A percentile compares a stretch with the other conserved stretches of the same genome.
Conservation (phyloP, 176 grass and related monocot species). For the Dendrocalamus sinicus region DNA sequence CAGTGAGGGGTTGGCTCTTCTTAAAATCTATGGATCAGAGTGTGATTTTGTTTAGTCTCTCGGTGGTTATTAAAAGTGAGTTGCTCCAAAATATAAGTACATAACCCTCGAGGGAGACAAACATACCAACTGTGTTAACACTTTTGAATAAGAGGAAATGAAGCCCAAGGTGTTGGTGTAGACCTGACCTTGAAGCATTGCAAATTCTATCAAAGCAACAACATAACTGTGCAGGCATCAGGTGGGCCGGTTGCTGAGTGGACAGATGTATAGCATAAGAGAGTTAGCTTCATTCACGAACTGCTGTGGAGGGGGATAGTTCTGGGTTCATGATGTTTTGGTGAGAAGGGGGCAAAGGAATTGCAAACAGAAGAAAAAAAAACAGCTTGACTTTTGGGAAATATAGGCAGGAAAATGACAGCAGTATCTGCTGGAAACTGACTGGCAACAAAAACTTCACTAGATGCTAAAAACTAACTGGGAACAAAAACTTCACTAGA, state of each 20-base stretch:
- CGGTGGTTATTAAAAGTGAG: not conserved
- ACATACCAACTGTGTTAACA: not conserved
- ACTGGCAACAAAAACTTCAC: not conserved
- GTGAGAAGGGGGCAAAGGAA: too few relatives aligned
- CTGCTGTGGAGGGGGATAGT: not conserved
- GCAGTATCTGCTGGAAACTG: not conserved
- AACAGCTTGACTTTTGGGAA: not conserved
- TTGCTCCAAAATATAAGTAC: not conserved
- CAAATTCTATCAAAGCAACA: not conserved
- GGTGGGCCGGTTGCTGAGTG: not conserved
- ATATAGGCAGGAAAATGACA: not conserved
- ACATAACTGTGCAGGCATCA: not conserved
- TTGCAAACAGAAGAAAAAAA: not conserved
- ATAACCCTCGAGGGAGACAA: not conserved
- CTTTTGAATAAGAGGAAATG: not conserved
- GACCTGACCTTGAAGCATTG: not conserved
- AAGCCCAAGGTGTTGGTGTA: not conserved
- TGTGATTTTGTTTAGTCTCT: not conserved
- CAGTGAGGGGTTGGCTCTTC: not conserved
- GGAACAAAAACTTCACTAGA: too few relatives aligned
- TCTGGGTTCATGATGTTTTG: too few relatives aligned
- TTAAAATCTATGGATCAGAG: not conserved
- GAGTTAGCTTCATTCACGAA: not conserved
- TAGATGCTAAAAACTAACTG: not conserved
- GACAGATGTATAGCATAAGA: not conserved